Conservation (phyloP, 2,329 filamentous ascomycete species). For the Decorospora gaudefroyi region DNA sequence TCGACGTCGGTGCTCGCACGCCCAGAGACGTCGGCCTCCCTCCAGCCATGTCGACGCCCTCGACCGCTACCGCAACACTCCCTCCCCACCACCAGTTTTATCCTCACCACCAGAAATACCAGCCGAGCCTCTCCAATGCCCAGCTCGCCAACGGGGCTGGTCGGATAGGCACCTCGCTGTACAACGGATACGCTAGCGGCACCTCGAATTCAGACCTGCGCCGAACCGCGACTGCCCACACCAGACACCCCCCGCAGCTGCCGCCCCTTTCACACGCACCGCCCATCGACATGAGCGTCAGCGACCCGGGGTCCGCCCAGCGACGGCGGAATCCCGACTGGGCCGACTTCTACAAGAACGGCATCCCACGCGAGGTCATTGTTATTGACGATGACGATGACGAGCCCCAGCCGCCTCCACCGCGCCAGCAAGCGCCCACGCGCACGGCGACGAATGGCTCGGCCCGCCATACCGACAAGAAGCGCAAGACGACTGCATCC, state of each 20-base stretch:
- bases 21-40: constrained; percentile 28
- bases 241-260: constrained; percentile 40
- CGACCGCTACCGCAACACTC: constrained; percentile 51
- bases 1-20: constrained; percentile 34
- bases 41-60: constrained; percentile 51
- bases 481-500: constrained; percentile 68
- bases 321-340: constrained; percentile 46
- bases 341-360: constrained; percentile 52
- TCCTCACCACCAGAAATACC: constrained; percentile 48
- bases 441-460: constrained; percentile 51
- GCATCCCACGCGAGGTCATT: constrained; percentile 56
- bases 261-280: constrained; percentile 32
- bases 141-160: constrained; percentile 40
- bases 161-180: constrained; percentile 45
- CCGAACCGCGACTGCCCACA: constrained; percentile 43
- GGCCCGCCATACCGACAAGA: constrained; percentile 67
- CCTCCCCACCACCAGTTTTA: constrained; percentile 49
- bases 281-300: constrained; percentile 34
- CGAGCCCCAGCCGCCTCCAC: constrained; percentile 27
- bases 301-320: constrained; percentile 19
- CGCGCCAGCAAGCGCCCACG: constrained; percentile 29
- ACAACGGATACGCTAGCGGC: constrained; percentile 47
- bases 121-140: constrained; percentile 43
- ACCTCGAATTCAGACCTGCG: constrained; percentile 46
- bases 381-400: constrained; percentile 58